Percentiles rank a stretch among this genome's conserved stretches.
Evolutionary conservation across 345 rosid genomes (phyloP).

Genomic region (Citrus reticulata): DNA sequence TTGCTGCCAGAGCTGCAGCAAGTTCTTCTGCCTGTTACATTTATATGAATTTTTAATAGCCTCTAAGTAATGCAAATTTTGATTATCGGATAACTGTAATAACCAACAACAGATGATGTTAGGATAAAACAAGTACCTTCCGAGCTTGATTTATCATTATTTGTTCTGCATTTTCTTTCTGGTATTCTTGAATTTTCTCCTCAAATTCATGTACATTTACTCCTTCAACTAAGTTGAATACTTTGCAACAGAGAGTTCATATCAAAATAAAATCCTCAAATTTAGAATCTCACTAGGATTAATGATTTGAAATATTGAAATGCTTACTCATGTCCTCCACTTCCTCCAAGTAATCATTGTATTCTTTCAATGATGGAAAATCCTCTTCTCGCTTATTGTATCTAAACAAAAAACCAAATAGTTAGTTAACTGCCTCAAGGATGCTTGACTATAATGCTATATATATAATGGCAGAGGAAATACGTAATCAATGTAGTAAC

Average conservation of each 20-base stretch:
- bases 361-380: slow-evolving; percentile 70
- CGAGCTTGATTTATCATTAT: slow-evolving; percentile 81
- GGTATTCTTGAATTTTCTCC: slow-evolving; percentile 64
- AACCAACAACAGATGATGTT: background rate
- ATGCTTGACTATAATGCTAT: background rate
- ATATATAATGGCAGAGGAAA: background rate
- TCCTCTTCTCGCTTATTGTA: slow-evolving; percentile 89
- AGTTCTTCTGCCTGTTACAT: slow-evolving; percentile 85
- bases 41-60: slow-evolving; percentile 8
- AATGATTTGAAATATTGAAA: slow-evolving; percentile 18
- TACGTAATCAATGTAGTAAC: background rate
- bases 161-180: slow-evolving; percentile 83
- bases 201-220: slow-evolving; percentile 67
- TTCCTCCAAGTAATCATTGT: slow-evolving; percentile 93
- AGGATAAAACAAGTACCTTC: slow-evolving; percentile 44
- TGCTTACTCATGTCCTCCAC: slow-evolving; percentile 93
- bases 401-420: slow-evolving; percentile 31
- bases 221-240: slow-evolving; percentile 70
- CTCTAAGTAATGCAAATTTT: background rate
- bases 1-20: slow-evolving; percentile 77
- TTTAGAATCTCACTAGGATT: background rate
- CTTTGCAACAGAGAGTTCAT: slow-evolving; percentile 31
- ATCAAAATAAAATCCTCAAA: background rate
- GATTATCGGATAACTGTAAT: background rate
- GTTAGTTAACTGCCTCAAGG: background rate